phyloP scores from a whole-genome alignment of 2,329 filamentous ascomycete genomes.

The Fusarium palustre region DNA sequence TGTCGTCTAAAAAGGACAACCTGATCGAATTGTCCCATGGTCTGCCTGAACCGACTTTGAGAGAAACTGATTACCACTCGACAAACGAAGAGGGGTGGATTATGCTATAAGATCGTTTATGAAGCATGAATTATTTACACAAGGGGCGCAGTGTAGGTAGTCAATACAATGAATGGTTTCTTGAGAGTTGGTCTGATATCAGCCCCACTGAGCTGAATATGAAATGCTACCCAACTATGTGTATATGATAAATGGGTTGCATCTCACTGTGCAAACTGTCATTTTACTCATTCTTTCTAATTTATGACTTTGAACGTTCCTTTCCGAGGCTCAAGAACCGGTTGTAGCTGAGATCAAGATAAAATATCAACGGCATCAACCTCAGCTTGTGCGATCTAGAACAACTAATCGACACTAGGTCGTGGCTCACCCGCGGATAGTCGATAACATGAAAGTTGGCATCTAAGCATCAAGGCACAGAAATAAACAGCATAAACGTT shows the following conservation, averaged over 20 bases:
- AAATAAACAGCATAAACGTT: not conserved
- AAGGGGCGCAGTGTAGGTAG: too few relatives aligned
- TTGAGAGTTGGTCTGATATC: not conserved
- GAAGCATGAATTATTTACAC: not conserved
- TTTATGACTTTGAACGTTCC: slow-evolving; percentile 31
- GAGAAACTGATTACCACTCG: not conserved
- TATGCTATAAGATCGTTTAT: not conserved
- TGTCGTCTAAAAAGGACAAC: not conserved
- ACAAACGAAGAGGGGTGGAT: not conserved
- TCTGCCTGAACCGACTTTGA: not conserved
- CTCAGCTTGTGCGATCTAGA: not conserved
- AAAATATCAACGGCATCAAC: not conserved
- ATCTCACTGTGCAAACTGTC: not conserved
- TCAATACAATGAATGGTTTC: not conserved
- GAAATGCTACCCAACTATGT: not conserved
- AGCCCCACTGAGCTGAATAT: slow-evolving; percentile 5
- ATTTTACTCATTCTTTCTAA: slow-evolving; percentile 18
- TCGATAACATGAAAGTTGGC: not conserved
- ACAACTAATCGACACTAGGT: not conserved
- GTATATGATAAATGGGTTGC: not conserved
- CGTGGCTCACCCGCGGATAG: not conserved
- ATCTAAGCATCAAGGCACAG: not conserved
- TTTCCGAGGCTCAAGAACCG: slow-evolving; percentile 18
- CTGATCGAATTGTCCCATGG: not conserved
- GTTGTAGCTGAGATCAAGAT: slow-evolving; percentile 3